phyloP scores from a whole-genome alignment of 345 rosid species.

The Pelargonium nanum region DNA sequence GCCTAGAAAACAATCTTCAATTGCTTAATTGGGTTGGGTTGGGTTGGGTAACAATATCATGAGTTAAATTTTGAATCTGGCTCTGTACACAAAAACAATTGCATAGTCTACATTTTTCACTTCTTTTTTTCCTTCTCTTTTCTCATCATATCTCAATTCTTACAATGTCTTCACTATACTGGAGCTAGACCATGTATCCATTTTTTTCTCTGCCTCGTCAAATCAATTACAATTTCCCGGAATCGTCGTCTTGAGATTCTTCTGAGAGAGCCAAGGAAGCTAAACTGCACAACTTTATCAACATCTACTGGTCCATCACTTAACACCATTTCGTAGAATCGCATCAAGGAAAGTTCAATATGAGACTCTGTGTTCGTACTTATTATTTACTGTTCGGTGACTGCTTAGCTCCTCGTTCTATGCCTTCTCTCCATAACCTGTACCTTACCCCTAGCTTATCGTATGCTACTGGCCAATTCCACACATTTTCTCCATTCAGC shows the following conservation, averaged over 20 bases:
- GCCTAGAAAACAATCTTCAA: neutral
- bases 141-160: no score
- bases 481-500: conserved; percentile 74
- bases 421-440: conserved; percentile 74
- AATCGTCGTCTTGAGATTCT: neutral
- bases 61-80: neutral
- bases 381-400: conserved; percentile 44
- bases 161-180: no score
- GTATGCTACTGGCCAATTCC: conserved; percentile 85
- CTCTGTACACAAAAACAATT: neutral
- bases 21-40: neutral
- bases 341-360: neutral
- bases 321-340: no score
- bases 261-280: neutral
- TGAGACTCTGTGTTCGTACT: no score
- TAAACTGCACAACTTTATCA: neutral
- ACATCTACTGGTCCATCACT: no score
- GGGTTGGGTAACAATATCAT: neutral
- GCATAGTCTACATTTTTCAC: no score
- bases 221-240: no score
- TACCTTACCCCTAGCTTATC: conserved; percentile 95
- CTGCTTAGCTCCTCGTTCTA: conserved; percentile 54
- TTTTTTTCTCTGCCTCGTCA: neutral
- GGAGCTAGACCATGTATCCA: no score
- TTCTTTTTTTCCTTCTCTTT: no score